phyloP scores from a whole-genome alignment of 163 green algal genomes.

The Chlamydomonas reinhardtii region DNA sequence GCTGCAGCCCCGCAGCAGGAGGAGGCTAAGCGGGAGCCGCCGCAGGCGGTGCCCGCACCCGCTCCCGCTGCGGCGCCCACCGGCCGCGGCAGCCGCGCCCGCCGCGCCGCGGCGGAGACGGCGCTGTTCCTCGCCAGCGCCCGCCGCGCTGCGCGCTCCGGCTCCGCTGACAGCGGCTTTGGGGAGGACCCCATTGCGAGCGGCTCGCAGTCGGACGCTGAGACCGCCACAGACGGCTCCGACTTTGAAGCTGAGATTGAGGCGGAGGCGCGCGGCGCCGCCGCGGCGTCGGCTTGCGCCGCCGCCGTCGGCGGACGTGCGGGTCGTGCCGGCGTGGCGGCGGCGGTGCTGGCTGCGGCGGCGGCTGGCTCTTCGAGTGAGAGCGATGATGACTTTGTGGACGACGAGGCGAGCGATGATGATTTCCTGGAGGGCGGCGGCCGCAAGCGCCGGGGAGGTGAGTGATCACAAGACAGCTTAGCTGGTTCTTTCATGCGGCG shows the following conservation, averaged over 20 bases:
- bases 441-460: conserved; percentile 31
- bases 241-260: conserved; percentile 4
- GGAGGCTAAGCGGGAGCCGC: too few species aligned
- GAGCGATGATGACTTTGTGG: background rate
- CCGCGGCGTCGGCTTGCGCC: background rate
- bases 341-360: background rate
- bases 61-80: background rate
- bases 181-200: background rate
- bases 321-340: background rate
- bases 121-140: background rate
- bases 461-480: background rate
- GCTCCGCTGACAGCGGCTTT: too few species aligned
- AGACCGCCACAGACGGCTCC: conserved; percentile 21
- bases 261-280: background rate
- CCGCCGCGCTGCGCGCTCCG: background rate
- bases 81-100: too few species aligned
- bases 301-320: too few species aligned
- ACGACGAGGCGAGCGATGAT: conserved; percentile 13
- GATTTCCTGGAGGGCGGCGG: background rate
- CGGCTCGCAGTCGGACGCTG: background rate
- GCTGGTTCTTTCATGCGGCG: too few species aligned
- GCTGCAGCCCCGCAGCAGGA: too few species aligned
- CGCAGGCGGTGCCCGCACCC: too few species aligned
- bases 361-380: background rate
- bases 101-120: too few species aligned